Evolutionary conservation across 169 alveolate species (phyloP).

Genomic region (Plasmodium reichenowi): DNA sequence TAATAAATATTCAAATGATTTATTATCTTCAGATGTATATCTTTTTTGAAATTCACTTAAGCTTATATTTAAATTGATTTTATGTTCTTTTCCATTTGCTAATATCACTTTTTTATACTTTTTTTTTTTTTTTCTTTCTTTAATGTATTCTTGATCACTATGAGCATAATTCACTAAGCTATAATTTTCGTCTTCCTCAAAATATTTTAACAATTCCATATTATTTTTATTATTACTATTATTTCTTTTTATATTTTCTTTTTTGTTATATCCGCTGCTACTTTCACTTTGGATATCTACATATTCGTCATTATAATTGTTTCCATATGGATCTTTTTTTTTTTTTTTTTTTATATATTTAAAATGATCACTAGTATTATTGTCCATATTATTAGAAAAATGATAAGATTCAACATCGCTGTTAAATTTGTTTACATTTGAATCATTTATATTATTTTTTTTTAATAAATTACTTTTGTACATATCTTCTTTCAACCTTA

Average conservation of each 20-base stretch:
- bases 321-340: background rate
- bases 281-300: too few species aligned
- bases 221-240: background rate
- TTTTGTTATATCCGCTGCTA: too few species aligned
- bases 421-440: background rate
- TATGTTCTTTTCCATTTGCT: slow-evolving; percentile 75
- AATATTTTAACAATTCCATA: slow-evolving; percentile 20
- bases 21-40: slow-evolving; percentile 85
- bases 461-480: slow-evolving; percentile 13
- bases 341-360: background rate
- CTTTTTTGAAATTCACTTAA: slow-evolving; percentile 81
- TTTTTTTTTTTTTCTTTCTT: slow-evolving; percentile 26
- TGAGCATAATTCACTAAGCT: too few species aligned
- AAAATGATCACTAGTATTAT: slow-evolving; percentile 11
- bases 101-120: slow-evolving; percentile 45
- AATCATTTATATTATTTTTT: background rate
- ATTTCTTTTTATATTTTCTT: too few species aligned
- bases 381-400: slow-evolving; percentile 6
- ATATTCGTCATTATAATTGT: too few species aligned
- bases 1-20: slow-evolving; percentile 80
- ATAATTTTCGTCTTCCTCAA: too few species aligned
- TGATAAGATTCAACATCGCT: background rate
- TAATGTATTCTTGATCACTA: too few species aligned
- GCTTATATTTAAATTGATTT: slow-evolving; percentile 80
- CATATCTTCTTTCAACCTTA: slow-evolving; percentile 29